Evolutionary conservation across 164 flowering plant species (phyloP), one percentile per base, ranked within the genome.

Genomic region (Piper betle): DNA sequence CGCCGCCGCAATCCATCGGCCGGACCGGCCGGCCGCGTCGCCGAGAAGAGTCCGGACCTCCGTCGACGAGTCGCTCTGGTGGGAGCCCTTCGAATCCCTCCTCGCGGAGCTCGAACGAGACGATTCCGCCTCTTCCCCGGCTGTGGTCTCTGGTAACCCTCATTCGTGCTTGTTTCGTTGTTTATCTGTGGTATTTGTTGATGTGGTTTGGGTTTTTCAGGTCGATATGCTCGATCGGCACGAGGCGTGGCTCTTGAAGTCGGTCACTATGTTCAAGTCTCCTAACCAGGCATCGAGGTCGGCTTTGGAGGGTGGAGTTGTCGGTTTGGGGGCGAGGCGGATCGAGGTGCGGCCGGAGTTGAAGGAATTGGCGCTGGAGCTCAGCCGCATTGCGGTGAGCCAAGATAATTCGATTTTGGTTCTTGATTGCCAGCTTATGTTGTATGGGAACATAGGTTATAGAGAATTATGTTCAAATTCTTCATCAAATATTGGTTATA

Each of bases 11-110:
- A n/a, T n/a, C 50, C 50, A 9, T 12, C 57, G 25, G 58, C 58
- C 18, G 7, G 12, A 13, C 0, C 3, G 8, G 25, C 57, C 2
- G 57, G 20, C 37, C 37, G 5, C 13, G 9, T 39, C 15, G 33
- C 58, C 16, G 17, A 74, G 18, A 78, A 71, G 58, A 64, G 82
- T 15, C 50, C 50, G n/a, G 12, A 15, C 15, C 7, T 8, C 11
- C 43, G 85, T 84, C 52, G 96, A 90, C 63, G 73, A 82, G 50
- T 83, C 85, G 55, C 85, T 93, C 37, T 90, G 96, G 96, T 93
- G 90, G 89, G 88, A 87, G 62, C 75, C 99, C 0, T 93, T 90
- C 82, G 43, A 69, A 41, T 56, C 59, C 57, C 71, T 93, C 38
- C 80, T 90, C 68, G 62, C 75, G 58, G 89, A 90, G 25, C 96